Evolutionary conservation across 306 rosid genomes (phyloP).

Genomic region (Arachis hypogaea): DNA sequence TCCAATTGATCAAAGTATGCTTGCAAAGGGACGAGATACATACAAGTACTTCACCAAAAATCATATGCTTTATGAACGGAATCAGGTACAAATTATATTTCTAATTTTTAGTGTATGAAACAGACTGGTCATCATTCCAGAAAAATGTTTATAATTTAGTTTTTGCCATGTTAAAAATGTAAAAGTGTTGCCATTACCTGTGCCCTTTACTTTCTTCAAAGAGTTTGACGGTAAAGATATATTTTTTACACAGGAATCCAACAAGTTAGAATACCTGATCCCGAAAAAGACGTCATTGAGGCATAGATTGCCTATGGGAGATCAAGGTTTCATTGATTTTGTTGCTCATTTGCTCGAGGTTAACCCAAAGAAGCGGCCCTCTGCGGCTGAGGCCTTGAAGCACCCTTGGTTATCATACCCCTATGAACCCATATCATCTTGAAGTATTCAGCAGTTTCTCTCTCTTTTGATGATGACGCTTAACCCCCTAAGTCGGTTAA

Average conservation of each 20-base stretch:
- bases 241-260: constrained; percentile 71
- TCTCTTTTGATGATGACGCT: constrained; percentile 23
- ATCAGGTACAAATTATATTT: constrained; percentile 67
- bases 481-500: constrained; percentile 49
- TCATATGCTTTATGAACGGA: constrained; percentile 97
- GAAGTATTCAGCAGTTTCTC: constrained; percentile 38
- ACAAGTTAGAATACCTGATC: constrained; percentile 88
- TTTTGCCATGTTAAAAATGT: constrained; percentile 5
- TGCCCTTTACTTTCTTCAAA: constrained; percentile 18
- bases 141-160: constrained; percentile 31
- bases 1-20: constrained; percentile 84
- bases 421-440: constrained; percentile 94
- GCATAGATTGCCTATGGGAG: constrained; percentile 98
- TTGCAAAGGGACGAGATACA: constrained; percentile 94
- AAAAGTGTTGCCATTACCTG: constrained; percentile 22
- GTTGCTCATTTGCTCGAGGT: constrained; percentile 86
- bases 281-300: constrained; percentile 94
- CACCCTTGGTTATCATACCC: constrained; percentile 99
- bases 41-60: constrained; percentile 91
- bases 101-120: constrained; percentile 9
- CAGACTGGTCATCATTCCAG: constrained; percentile 4
- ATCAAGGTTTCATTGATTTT: constrained; percentile 96
- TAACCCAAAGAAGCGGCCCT: constrained; percentile 95
- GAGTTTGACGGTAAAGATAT: constrained; percentile 5
- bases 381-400: constrained; percentile 89